A percentile compares a stretch with the other conserved stretches of the same genome.
Conservation (phyloP, 2,329 filamentous ascomycete genomes). For the Cordyceps tenuipes region DNA sequence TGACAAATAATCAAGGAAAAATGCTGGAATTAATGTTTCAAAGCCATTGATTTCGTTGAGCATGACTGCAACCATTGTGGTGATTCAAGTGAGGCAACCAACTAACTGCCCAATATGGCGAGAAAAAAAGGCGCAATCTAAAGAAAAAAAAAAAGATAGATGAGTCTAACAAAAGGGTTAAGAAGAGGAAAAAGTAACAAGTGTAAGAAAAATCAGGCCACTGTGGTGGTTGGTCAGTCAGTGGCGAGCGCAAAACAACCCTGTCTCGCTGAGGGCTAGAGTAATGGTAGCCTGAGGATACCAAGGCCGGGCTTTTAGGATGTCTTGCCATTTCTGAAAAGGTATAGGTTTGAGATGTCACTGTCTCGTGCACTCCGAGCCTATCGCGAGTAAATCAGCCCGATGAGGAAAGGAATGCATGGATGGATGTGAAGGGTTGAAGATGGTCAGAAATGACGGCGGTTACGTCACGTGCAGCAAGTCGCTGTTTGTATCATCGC, state of each 20-base stretch:
- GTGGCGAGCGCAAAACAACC: neutral
- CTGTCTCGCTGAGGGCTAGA: neutral
- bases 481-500: neutral
- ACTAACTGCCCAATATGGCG: neutral
- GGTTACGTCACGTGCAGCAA: constrained; percentile 6
- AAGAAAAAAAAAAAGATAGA: neutral
- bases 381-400: neutral
- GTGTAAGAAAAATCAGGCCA: neutral
- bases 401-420: neutral
- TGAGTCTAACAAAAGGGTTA: too few relatives aligned
- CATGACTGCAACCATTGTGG: too few relatives aligned
- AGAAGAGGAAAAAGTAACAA: neutral
- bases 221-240: too few relatives aligned
- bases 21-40: too few relatives aligned
- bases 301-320: too few relatives aligned
- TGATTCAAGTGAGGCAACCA: neutral
- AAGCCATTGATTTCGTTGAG: too few relatives aligned
- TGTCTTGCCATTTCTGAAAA: too few relatives aligned
- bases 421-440: too few relatives aligned
- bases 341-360: too few relatives aligned
- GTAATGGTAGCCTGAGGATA: too few relatives aligned
- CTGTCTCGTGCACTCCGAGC: neutral
- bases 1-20: too few relatives aligned
- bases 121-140: neutral
- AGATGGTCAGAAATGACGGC: neutral